phyloP scores from a whole-genome alignment of 2,329 filamentous ascomycete species.

The Colletotrichum sojae region DNA sequence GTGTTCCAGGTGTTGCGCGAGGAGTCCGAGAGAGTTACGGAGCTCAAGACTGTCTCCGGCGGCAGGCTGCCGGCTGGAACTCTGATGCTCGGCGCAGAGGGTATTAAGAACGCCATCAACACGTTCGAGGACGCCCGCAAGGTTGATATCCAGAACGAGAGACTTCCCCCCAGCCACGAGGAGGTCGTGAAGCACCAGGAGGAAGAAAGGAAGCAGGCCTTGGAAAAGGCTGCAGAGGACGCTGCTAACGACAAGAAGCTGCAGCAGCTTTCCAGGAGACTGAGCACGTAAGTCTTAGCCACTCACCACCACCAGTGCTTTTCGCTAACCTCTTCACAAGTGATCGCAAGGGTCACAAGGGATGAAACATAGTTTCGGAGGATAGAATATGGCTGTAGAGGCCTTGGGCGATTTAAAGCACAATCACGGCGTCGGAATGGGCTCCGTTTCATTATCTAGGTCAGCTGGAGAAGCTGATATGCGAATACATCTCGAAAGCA shows the following conservation, averaged over 20 bases:
- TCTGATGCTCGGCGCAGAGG: slow-evolving; percentile 97
- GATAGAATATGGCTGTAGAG: slow-evolving; percentile 26
- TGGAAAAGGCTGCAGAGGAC: slow-evolving; percentile 88
- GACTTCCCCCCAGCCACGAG: slow-evolving; percentile 90
- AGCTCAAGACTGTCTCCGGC: slow-evolving; percentile 96
- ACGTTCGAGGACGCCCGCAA: slow-evolving; percentile 97
- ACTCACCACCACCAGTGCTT: not conserved
- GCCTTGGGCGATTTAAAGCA: slow-evolving; percentile 27
- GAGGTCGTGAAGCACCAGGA: slow-evolving; percentile 89
- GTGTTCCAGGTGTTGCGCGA: slow-evolving; percentile 99
- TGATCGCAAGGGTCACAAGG: slow-evolving; percentile 50
- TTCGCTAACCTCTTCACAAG: slow-evolving; percentile 40
- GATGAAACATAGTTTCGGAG: slow-evolving; percentile 15
- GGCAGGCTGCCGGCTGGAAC: slow-evolving; percentile 94
- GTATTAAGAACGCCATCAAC: slow-evolving; percentile 98
- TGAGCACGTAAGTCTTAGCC: slow-evolving; percentile 88
- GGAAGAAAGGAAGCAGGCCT: slow-evolving; percentile 83
- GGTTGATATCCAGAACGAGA: slow-evolving; percentile 97
- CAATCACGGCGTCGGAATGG: slow-evolving; percentile 34
- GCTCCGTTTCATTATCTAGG: slow-evolving; percentile 31
- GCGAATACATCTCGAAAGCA: slow-evolving; percentile 30
- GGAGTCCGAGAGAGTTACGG: slow-evolving; percentile 95
- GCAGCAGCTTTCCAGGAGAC: slow-evolving; percentile 87
- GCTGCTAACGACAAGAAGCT: slow-evolving; percentile 93
- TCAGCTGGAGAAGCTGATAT: slow-evolving; percentile 36